These are phyloP conservation scores for Kappamyces sp. DNA, from an alignment of 192 early-diverging fungal species.

Conservation along the genomic window DNA sequence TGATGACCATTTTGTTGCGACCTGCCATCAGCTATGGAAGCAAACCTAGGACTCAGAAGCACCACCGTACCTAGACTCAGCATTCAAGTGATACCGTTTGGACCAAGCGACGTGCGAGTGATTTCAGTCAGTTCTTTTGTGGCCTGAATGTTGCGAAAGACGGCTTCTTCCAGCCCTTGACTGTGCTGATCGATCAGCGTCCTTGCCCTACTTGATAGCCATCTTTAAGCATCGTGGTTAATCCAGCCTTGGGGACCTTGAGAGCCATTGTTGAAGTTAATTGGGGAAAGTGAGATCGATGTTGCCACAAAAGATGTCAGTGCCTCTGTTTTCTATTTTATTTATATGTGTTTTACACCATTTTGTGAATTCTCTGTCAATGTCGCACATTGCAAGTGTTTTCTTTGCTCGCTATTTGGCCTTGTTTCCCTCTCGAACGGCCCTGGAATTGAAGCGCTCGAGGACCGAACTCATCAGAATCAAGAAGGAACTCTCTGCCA, in stretches of 20 bases:
- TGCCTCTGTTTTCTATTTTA: too few relatives aligned
- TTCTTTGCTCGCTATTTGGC: too few relatives aligned
- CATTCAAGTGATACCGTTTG: conserved; percentile 66
- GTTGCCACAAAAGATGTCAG: not conserved
- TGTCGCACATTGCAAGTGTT: too few relatives aligned
- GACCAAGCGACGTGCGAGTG: conserved; percentile 90
- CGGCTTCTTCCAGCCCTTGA: conserved; percentile 94
- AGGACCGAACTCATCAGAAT: not conserved
- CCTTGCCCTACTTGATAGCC: conserved; percentile 72
- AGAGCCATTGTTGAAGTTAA: conserved; percentile 64
- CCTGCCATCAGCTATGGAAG: conserved; percentile 37
- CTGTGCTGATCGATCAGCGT: conserved; percentile 46
- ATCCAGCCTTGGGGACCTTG: conserved; percentile 77
- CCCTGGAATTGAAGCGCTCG: not conserved
- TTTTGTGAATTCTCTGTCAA: too few relatives aligned
- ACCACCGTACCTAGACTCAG: not conserved
- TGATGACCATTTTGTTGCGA: conserved; percentile 99
- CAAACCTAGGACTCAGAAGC: not conserved
- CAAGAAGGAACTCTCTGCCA: conserved; percentile 1
- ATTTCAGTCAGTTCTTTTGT: conserved; percentile 90
- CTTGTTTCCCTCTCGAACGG: too few relatives aligned
- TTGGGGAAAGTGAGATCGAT: conserved; percentile 9
- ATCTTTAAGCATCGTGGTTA: conserved; percentile 85
- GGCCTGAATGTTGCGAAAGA: conserved; percentile 89
- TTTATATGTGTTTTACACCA: too few relatives aligned